Evolutionary conservation across 257 asterid species (phyloP), one percentile per base, ranked within the genome.

Genomic region (Fraxinus anomala): DNA sequence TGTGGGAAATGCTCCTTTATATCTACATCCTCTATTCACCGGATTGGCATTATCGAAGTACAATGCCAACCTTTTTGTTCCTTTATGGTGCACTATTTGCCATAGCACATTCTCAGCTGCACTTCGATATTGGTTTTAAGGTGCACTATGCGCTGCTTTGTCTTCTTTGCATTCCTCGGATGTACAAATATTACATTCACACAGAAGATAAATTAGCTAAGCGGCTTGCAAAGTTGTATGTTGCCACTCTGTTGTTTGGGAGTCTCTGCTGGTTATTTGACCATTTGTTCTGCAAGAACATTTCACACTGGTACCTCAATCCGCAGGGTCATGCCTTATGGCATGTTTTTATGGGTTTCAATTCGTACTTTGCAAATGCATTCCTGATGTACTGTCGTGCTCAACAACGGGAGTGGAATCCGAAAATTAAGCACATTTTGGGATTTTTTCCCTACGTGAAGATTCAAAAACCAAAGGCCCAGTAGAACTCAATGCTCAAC

Each of bases 301-400:
- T 91, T 6, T 84, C 92, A 2, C 65, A 63, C 26, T 88, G 92
- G 97, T 79, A 26, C 72, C 21, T 89, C 85, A 91, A 94, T 65
- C 98, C 96, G 63, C 98, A 94, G 76, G 98, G 98, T 24, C 98
- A 94, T 84, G 97, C 98, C 21, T n/a, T 91, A 65, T 94, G 98
- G 97, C 98, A 94, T 23, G 80, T 92, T 37, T 61, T 88, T 12
- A 94, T 94, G 98, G 97, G 96, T 36, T 92, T 92, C 88, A 94
- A 94, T 75, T 94, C 98, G 0, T 94, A 94, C 81, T 94, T 84
- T 6, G 98, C 97, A 47, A 94, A 94, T 77, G 84, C 94, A 4
- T 94, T 94, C 85, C 72, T 92, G 74, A 94, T 94, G 98, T 92
- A 85, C 87, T 94, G 97, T 77, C 98, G 97, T 23, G 98, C 98